Percentiles rank a stretch among this genome's conserved stretches.
These are phyloP conservation scores for Dendrobium officinale DNA, from an alignment of 106 monocot species.

Conservation along the genomic window DNA sequence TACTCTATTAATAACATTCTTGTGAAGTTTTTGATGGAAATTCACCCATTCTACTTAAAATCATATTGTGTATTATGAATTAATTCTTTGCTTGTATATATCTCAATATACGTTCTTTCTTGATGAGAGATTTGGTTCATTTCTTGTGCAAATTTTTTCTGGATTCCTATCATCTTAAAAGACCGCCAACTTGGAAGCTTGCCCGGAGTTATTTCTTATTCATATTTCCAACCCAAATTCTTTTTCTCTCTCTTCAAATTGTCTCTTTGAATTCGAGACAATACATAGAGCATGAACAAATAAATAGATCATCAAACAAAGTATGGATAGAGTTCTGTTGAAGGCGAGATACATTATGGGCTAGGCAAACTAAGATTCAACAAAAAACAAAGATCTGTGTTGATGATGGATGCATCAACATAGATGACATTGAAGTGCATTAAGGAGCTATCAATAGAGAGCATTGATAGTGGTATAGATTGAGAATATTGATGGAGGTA, in stretches of 20 bases:
- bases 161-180: neutral
- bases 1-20: neutral
- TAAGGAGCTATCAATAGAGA: neutral
- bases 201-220: neutral
- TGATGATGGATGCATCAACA: neutral
- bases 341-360: too few relatives aligned
- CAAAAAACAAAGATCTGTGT: neutral
- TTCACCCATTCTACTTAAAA: neutral
- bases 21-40: neutral
- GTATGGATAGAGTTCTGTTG: too few relatives aligned
- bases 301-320: neutral
- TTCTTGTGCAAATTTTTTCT: neutral
- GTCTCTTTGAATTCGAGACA: neutral
- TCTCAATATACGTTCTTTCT: neutral
- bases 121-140: neutral
- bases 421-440: neutral
- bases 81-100: neutral
- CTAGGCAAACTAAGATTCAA: neutral
- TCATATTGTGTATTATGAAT: neutral
- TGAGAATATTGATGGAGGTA: neutral
- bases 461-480: neutral
- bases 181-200: neutral
- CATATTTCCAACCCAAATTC: too few relatives aligned
- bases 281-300: neutral
- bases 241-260: neutral